These are phyloP conservation scores for Phialemonium atrogriseum DNA, from an alignment of 2,329 filamentous ascomycete species.

Conservation along the genomic window DNA sequence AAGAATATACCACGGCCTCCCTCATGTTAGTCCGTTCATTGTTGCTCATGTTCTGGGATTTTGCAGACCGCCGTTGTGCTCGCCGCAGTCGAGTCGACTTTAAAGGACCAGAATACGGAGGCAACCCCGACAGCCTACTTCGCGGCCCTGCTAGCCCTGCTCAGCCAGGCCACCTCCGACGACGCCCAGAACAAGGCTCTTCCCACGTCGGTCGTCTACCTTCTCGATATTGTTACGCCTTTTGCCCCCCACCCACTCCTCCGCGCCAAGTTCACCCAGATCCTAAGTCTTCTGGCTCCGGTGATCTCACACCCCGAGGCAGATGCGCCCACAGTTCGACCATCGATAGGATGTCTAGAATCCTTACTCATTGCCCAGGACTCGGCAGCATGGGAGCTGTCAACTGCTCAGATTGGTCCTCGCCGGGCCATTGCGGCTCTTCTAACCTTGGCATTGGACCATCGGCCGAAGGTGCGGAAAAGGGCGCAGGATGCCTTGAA, in stretches of 20 bases:
- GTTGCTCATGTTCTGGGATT: conserved; percentile 6
- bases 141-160: conserved; percentile 82
- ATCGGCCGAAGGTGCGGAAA: conserved; percentile 88
- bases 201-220: conserved; percentile 81
- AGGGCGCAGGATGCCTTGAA: conserved; percentile 82
- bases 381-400: conserved; percentile 76
- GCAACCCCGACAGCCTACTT: conserved; percentile 88
- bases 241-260: conserved; percentile 80
- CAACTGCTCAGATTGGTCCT: conserved; percentile 74
- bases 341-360: conserved; percentile 88
- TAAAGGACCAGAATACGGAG: conserved; percentile 78
- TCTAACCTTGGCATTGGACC: conserved; percentile 75
- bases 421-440: conserved; percentile 81
- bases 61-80: conserved; percentile 74
- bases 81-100: conserved; percentile 83
- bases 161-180: conserved; percentile 64
- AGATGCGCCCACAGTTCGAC: conserved; percentile 77
- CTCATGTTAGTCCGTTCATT: conserved; percentile 8
- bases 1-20: conserved; percentile 11
- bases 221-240: conserved; percentile 86
- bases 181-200: conserved; percentile 73
- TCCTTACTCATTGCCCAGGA: conserved; percentile 88
- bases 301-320: conserved; percentile 72
- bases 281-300: conserved; percentile 78
- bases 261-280: conserved; percentile 90